Evolutionary conservation across 2,329 filamentous ascomycete genomes (phyloP).

Genomic region (Trichoderma semiorbis): DNA sequence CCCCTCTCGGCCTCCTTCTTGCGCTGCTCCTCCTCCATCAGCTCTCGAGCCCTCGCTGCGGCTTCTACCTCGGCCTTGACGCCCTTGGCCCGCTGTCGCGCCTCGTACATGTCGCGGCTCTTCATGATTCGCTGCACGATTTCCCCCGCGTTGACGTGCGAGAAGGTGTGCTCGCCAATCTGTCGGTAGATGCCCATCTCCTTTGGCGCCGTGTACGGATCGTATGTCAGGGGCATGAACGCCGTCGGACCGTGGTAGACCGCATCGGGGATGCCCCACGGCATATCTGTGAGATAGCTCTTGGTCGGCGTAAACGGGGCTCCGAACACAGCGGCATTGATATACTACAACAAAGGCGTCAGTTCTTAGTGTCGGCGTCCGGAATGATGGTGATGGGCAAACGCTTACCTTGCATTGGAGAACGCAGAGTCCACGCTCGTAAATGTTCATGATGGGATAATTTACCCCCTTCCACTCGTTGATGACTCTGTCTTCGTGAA

Average conservation of each 20-base stretch:
- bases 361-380: background rate
- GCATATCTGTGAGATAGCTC: constrained; percentile 70
- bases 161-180: constrained; percentile 72
- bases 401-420: constrained; percentile 79
- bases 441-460: constrained; percentile 99
- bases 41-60: constrained; percentile 58
- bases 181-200: constrained; percentile 79
- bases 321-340: constrained; percentile 83
- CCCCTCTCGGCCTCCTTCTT: constrained; percentile 28
- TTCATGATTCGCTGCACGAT: constrained; percentile 90
- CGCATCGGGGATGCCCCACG: constrained; percentile 68
- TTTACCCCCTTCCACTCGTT: constrained; percentile 97
- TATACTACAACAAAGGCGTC: constrained; percentile 54
- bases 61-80: constrained; percentile 78
- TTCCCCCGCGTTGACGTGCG: constrained; percentile 84
- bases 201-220: constrained; percentile 78
- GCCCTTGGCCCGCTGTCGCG: constrained; percentile 83
- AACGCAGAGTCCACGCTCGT: constrained; percentile 91
- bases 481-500: constrained; percentile 93
- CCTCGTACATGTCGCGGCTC: constrained; percentile 84
- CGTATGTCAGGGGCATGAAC: constrained; percentile 78
- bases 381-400: background rate
- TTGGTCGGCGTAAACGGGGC: constrained; percentile 84
- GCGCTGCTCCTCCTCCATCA: constrained; percentile 57
- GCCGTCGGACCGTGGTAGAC: constrained; percentile 96